A percentile compares a stretch with the other conserved stretches of the same genome.
Conservation (phyloP, 345 rosid genomes). For the Geranium rotundifolium region DNA sequence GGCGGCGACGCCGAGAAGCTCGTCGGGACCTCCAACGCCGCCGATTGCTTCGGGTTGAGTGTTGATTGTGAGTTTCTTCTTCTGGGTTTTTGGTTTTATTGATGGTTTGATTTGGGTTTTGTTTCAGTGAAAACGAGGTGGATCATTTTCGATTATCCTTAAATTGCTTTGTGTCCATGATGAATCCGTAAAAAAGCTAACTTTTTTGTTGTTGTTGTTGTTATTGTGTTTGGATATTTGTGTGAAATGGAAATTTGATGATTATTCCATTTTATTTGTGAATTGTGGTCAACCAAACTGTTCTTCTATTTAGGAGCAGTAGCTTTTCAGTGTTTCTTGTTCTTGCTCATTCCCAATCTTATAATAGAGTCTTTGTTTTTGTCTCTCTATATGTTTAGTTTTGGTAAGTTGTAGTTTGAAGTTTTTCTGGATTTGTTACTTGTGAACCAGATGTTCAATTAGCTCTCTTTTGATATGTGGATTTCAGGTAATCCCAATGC, state of each 20-base stretch:
- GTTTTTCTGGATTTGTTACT: background rate
- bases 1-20: slow-evolving; percentile 20
- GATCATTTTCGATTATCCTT: background rate
- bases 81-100: background rate
- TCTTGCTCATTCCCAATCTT: background rate
- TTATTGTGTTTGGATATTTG: background rate
- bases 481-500: slow-evolving; percentile 37
- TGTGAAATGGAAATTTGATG: background rate
- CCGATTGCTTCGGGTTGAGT: slow-evolving; percentile 31
- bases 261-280: no score
- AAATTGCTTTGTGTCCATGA: background rate
- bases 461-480: slow-evolving; percentile 9
- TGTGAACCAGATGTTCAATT: background rate
- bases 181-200: background rate
- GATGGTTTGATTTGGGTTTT: background rate
- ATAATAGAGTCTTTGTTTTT: no score
- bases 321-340: background rate
- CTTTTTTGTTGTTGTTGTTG: no score
- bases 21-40: slow-evolving; percentile 19
- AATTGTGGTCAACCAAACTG: no score
- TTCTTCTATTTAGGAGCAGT: background rate
- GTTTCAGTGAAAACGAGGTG: background rate
- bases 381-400: background rate
- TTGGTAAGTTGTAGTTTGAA: background rate
- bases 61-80: slow-evolving; percentile 38